A percentile compares a stretch with the other conserved stretches of the same genome.
These are phyloP conservation scores for Calocybe indica DNA, from an alignment of 768 basidiomycete genomes.

Conservation along the genomic window DNA sequence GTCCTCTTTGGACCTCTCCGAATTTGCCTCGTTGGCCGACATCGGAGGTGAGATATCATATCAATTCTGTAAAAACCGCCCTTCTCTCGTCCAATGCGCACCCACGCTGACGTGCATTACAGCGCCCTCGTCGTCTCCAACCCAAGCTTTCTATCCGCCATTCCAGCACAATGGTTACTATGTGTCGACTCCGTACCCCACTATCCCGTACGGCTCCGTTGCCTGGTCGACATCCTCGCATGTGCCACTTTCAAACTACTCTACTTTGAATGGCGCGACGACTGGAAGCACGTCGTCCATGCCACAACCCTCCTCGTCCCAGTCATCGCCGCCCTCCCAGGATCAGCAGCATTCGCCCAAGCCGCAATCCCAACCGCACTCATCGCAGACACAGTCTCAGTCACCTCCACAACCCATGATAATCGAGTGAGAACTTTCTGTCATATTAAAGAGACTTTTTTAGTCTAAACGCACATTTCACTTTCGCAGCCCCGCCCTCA, in stretches of 20 bases:
- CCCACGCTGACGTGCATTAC: slow-evolving; percentile 11
- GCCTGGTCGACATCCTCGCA: slow-evolving; percentile 35
- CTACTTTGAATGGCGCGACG: slow-evolving; percentile 75
- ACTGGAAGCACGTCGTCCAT: slow-evolving; percentile 28
- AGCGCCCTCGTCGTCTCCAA: slow-evolving; percentile 32
- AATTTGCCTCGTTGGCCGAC: slow-evolving; percentile 36
- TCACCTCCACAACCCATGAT: slow-evolving; percentile 39
- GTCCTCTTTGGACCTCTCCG: slow-evolving; percentile 30
- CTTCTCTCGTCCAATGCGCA: not conserved
- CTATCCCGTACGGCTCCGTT: slow-evolving; percentile 44
- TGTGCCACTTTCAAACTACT: slow-evolving; percentile 68
- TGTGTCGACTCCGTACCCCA: slow-evolving; percentile 42
- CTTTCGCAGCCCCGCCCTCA: slow-evolving; percentile 48
- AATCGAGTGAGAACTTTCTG: slow-evolving; percentile 55
- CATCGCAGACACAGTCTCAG: slow-evolving; percentile 17
- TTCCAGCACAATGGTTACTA: slow-evolving; percentile 37
- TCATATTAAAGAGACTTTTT: not conserved
- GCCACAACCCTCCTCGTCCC: slow-evolving; percentile 15
- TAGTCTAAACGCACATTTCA: slow-evolving; percentile 6
- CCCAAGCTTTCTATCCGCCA: slow-evolving; percentile 34
- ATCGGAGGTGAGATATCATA: slow-evolving; percentile 29
- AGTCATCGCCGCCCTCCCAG: slow-evolving; percentile 12
- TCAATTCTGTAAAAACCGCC: not conserved
- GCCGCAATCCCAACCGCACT: slow-evolving; percentile 21
- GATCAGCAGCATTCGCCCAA: slow-evolving; percentile 17